Base-by-base conservation (phyloP, 768 basidiomycete species). In the Gymnopilus dilepis region DNA sequence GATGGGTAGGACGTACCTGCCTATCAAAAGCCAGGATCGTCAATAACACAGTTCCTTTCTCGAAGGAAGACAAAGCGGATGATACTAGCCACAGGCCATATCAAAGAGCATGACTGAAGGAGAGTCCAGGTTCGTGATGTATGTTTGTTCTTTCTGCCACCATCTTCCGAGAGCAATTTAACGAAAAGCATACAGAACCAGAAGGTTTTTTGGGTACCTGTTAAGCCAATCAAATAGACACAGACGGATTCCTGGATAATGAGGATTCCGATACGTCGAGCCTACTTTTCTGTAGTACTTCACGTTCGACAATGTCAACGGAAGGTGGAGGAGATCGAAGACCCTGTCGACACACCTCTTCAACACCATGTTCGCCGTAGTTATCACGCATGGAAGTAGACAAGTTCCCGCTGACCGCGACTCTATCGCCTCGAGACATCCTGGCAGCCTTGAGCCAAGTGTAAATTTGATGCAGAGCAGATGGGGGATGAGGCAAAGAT, bases 211-310 rank as follows among this genome's bases (percentile, higher is more conserved):
- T 13, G 63, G 72, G 59, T 58, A 82, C 85, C 75, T 79, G 69
- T 81, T 83, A 19, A 87, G 70, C 84, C 84, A 85, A 26, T 78
- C 68, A 63, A 81, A 81, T 21, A 86, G 72, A 69, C 82, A 83
- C 28, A 80, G 81, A 59, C 84, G 80, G 56, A 90, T 79, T 6
- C 87, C 88, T 2, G 86, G 87, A 63, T 85, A 89, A 73, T 90
- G 89, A 0, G 89, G 88, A 67, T 91, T 91, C 12, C 89, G 83
- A 72, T 92, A 90, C 9, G 83, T 85, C 19, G 84, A 73, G n/a
- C 84, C 84, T 1, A 90, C 87, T 76, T 84, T 84, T 45, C 74
- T 80, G 69, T 88, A 87, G 67, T 87, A 88, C 87, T 88, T 38
- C 9, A 4, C 24, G 33, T n/a, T n/a, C n/a, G 24, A 15, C 21